Percentiles rank a stretch among this genome's conserved stretches.
These are phyloP conservation scores for Herpotrichia juniperi DNA, from an alignment of 2,329 filamentous ascomycete species.

Conservation along the genomic window DNA sequence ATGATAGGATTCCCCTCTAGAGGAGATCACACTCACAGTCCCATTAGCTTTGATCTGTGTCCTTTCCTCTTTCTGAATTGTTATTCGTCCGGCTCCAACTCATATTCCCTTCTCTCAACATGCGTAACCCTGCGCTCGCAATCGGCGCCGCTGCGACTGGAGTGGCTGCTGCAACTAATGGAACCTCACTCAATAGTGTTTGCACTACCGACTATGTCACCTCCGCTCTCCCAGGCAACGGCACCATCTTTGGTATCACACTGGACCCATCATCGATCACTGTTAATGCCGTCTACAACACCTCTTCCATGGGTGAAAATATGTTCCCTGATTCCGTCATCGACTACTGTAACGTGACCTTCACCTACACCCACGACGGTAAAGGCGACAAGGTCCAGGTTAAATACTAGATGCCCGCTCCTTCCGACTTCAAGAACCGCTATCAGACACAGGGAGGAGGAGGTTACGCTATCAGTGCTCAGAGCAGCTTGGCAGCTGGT, in stretches of 20 bases:
- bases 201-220: neutral
- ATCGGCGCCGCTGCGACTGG: too few species aligned
- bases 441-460: slow-evolving; percentile 56
- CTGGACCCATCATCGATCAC: neutral
- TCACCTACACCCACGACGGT: slow-evolving; percentile 54
- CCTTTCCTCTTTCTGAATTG: too few species aligned
- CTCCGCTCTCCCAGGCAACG: neutral
- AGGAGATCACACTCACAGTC: too few species aligned
- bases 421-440: slow-evolving; percentile 52
- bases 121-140: too few species aligned
- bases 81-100: too few species aligned
- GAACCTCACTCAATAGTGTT: neutral
- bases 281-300: neutral
- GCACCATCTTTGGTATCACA: neutral
- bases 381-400: slow-evolving; percentile 20
- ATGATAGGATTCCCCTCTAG: too few species aligned
- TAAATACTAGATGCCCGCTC: slow-evolving; percentile 52
- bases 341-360: slow-evolving; percentile 55
- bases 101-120: too few species aligned
- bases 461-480: slow-evolving; percentile 46
- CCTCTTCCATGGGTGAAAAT: neutral
- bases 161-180: neutral
- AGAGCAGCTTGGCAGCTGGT: slow-evolving; percentile 27
- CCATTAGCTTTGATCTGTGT: too few species aligned
- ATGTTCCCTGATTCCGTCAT: slow-evolving; percentile 12